Conservation (phyloP, 331 rosid genomes). For the Rosa hybrid region DNA sequence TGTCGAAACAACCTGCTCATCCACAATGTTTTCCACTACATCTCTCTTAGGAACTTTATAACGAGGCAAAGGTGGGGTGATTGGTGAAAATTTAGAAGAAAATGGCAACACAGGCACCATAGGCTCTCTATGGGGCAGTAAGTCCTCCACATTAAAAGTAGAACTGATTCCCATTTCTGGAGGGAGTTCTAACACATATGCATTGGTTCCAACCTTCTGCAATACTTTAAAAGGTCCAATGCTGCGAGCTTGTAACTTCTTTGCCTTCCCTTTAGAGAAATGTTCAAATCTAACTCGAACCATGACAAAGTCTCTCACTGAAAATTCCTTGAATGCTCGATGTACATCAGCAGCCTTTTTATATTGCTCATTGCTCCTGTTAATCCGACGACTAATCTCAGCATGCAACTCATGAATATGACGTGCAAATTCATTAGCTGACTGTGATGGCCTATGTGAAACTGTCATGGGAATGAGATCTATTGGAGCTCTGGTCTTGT, state of each 20-base stretch:
- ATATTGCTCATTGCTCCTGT: no score
- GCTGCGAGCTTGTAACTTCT: background rate
- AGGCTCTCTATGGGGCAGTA: background rate
- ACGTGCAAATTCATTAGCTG: no score
- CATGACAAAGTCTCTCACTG: background rate
- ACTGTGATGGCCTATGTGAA: no score
- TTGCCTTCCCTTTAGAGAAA: background rate
- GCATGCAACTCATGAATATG: no score
- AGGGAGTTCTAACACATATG: no score
- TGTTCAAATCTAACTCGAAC: background rate
- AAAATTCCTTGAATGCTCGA: no score
- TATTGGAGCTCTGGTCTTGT: no score
- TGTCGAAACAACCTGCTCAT: background rate
- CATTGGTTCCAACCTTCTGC: background rate
- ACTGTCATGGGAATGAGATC: no score
- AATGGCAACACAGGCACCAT: background rate
- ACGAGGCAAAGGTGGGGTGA: background rate
- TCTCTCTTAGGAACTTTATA: background rate
- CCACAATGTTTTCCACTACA: background rate
- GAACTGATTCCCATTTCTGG: background rate
- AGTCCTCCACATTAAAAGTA: background rate
- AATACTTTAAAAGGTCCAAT: background rate
- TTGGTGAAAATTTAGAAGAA: background rate
- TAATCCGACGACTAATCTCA: no score
- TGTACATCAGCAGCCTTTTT: no score